Percentiles rank a stretch among this genome's conserved stretches.
Evolutionary conservation across 352 stramenopile genomes (phyloP).

Genomic region (Globisporangium iwayamae): DNA sequence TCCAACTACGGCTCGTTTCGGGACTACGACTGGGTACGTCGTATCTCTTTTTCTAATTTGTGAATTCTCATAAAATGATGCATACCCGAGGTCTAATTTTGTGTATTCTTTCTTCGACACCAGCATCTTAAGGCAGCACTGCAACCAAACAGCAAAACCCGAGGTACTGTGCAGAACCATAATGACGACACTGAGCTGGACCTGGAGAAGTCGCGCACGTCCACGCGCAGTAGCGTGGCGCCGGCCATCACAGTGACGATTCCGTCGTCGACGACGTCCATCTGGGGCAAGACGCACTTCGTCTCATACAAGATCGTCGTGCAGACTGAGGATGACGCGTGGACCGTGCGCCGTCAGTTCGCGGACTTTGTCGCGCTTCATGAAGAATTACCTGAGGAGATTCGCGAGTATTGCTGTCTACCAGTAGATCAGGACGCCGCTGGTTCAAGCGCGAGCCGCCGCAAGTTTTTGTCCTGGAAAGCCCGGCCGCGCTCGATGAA

Average conservation of each 20-base stretch:
- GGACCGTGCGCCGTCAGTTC: slow-evolving; percentile 62
- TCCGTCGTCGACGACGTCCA: slow-evolving; percentile 55
- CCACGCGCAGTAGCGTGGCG: slow-evolving; percentile 22
- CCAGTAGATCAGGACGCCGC: slow-evolving; percentile 35
- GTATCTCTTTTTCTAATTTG: neutral
- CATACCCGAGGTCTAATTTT: neutral
- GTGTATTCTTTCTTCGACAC: neutral
- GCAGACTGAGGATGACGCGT: slow-evolving; percentile 63
- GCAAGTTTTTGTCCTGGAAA: slow-evolving; percentile 60
- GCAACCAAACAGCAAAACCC: neutral
- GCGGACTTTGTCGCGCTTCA: slow-evolving; percentile 60
- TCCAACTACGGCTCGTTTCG: slow-evolving; percentile 55
- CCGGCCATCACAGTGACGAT: slow-evolving; percentile 52
- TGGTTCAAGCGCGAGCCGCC: slow-evolving; percentile 3
- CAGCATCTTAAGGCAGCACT: slow-evolving; percentile 4
- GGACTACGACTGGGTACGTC: slow-evolving; percentile 31
- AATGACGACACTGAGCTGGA: neutral
- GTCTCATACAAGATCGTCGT: slow-evolving; percentile 77
- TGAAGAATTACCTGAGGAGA: slow-evolving; percentile 52
- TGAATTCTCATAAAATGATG: neutral
- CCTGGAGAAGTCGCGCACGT: slow-evolving; percentile 8
- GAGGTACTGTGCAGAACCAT: neutral
- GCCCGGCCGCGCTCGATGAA: slow-evolving; percentile 55
- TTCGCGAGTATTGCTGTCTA: slow-evolving; percentile 39
- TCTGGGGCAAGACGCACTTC: slow-evolving; percentile 72